Conservation (phyloP, 2,329 filamentous ascomycete genomes). For the Colletotrichum shisoi region DNA sequence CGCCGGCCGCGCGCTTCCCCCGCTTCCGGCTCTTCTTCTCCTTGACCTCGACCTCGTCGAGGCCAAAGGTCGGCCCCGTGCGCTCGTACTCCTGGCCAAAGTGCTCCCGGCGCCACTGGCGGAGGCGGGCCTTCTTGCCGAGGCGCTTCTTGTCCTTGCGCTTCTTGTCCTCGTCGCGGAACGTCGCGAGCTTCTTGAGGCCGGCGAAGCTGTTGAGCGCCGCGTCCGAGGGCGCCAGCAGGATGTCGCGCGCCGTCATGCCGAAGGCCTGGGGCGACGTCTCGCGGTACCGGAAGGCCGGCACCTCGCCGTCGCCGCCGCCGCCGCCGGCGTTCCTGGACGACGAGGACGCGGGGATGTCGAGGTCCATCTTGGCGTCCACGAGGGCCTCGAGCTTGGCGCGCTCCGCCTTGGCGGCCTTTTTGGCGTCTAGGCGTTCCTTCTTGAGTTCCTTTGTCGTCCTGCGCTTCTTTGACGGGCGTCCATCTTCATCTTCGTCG, state of each 20-base stretch:
- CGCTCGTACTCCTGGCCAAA: slow-evolving; percentile 67
- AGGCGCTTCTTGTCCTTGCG: slow-evolving; percentile 84
- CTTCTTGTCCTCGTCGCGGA: slow-evolving; percentile 89
- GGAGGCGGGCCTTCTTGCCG: slow-evolving; percentile 88
- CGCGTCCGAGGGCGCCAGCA: slow-evolving; percentile 83
- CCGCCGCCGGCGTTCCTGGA: slow-evolving; percentile 48
- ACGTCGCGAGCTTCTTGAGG: slow-evolving; percentile 92
- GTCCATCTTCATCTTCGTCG: slow-evolving; percentile 55
- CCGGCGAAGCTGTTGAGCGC: slow-evolving; percentile 90
- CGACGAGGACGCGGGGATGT: slow-evolving; percentile 65
- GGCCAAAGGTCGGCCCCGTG: slow-evolving; percentile 66
- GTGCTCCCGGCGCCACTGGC: slow-evolving; percentile 79
- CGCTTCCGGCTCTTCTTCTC: slow-evolving; percentile 42
- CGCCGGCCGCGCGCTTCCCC: slow-evolving; percentile 6
- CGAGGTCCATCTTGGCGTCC: slow-evolving; percentile 79
- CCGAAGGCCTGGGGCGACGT: slow-evolving; percentile 91
- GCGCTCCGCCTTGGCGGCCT: slow-evolving; percentile 79
- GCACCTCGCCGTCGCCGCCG: slow-evolving; percentile 37
- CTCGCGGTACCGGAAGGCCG: slow-evolving; percentile 86
- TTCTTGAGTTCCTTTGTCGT: slow-evolving; percentile 68
- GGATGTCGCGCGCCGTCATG: slow-evolving; percentile 86
- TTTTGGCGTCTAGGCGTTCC: slow-evolving; percentile 67
- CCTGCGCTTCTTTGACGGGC: slow-evolving; percentile 64
- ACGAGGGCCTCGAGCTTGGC: slow-evolving; percentile 85
- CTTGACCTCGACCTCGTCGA: slow-evolving; percentile 50